Percentiles rank a stretch among this genome's conserved stretches.
Evolutionary conservation across 2,329 filamentous ascomycete genomes (phyloP).

Genomic region (Monilinia aucupariae): DNA sequence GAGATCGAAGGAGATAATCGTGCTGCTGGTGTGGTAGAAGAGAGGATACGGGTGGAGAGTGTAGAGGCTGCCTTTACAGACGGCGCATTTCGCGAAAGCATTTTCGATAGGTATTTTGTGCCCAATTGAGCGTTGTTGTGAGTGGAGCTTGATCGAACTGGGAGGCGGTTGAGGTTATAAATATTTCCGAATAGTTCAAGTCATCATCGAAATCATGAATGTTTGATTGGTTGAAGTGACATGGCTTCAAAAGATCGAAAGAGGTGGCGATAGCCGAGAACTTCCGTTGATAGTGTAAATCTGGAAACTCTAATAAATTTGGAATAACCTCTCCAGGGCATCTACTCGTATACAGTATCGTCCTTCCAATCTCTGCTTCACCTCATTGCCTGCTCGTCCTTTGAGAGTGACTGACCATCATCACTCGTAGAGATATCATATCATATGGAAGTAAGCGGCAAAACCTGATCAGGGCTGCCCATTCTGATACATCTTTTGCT

Average conservation of each 20-base stretch:
- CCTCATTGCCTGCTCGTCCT: not conserved
- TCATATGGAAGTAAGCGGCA: constrained; percentile 23
- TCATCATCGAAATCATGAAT: constrained; percentile 24
- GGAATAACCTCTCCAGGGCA: no score
- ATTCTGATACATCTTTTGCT: constrained; percentile 21
- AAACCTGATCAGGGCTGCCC: constrained; percentile 19
- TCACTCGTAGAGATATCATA: not conserved
- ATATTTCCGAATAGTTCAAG: constrained; percentile 19
- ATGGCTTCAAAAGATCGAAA: constrained; percentile 12
- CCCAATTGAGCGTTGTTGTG: constrained; percentile 33
- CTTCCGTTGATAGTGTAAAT: constrained; percentile 11
- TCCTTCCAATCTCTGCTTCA: not conserved
- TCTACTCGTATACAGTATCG: no score
- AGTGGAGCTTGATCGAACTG: constrained; percentile 16
- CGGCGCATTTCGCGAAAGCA: constrained; percentile 37
- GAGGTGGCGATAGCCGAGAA: constrained; percentile 17
- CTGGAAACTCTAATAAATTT: not conserved
- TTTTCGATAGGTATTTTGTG: constrained; percentile 32
- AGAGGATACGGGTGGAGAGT: constrained; percentile 32
- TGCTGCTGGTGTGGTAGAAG: constrained; percentile 29
- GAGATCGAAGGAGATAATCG: constrained; percentile 36
- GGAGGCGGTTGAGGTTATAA: constrained; percentile 19
- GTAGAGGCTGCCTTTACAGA: constrained; percentile 32
- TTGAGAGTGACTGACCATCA: not conserved
- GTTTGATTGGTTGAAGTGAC: constrained; percentile 13